Conservation (phyloP, 1,284 basidiomycete genomes). For the Ustilago loliicola region DNA sequence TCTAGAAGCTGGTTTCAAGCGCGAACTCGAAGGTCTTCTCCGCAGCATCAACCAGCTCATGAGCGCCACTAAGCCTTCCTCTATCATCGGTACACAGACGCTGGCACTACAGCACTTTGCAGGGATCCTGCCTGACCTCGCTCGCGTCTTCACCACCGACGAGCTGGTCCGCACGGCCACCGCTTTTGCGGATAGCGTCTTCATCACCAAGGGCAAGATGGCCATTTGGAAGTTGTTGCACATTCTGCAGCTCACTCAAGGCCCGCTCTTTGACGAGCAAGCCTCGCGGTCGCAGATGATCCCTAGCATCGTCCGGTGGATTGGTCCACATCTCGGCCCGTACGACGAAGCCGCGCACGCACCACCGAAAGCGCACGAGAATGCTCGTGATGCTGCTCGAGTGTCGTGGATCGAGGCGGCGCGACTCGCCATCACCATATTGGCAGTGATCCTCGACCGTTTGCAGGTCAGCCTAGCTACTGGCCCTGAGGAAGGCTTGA, state of each 20-base stretch:
- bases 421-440: constrained; percentile 75
- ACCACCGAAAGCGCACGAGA: constrained; percentile 44
- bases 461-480: constrained; percentile 74
- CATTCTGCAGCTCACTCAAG: constrained; percentile 90
- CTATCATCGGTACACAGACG: constrained; percentile 93
- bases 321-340: constrained; percentile 92
- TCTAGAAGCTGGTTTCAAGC: constrained; percentile 86
- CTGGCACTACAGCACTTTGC: constrained; percentile 87
- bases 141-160: constrained; percentile 56
- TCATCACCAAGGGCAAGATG: constrained; percentile 83
- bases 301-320: constrained; percentile 90
- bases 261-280: constrained; percentile 86
- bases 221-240: constrained; percentile 93
- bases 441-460: constrained; percentile 89
- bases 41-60: constrained; percentile 89
- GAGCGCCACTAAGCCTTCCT: constrained; percentile 80
- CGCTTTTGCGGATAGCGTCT: constrained; percentile 85
- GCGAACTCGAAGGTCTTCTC: constrained; percentile 75
- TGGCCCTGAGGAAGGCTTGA: background rate
- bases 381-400: constrained; percentile 74
- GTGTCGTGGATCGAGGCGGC: constrained; percentile 90
- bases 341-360: constrained; percentile 75
- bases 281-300: constrained; percentile 84
- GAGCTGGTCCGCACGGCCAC: constrained; percentile 76
- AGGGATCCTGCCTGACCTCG: constrained; percentile 87